Evolutionary conservation across 2,329 filamentous ascomycete genomes (phyloP).

Genomic region (Talaromyces sp.): DNA sequence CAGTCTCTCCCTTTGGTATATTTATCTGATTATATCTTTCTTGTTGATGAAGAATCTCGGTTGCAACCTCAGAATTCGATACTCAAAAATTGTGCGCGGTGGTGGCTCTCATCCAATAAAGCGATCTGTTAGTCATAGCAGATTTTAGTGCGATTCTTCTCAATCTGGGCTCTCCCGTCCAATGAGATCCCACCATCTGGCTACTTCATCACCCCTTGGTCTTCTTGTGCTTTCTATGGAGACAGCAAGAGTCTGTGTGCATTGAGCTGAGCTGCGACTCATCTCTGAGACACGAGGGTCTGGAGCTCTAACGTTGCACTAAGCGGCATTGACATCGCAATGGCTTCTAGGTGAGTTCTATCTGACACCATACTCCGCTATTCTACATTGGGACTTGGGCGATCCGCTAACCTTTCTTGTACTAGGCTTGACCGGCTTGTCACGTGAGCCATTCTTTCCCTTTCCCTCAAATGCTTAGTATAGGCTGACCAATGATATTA

Average conservation of each 20-base stretch:
- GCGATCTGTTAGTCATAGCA: conserved; percentile 5
- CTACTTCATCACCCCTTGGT: background rate
- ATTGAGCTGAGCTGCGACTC: background rate
- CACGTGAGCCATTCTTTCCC: conserved; percentile 61
- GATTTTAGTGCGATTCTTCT: conserved; percentile 11
- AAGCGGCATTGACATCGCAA: conserved; percentile 23
- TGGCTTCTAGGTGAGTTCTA: conserved; percentile 42
- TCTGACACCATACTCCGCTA: conserved; percentile 1
- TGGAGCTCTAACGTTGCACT: background rate
- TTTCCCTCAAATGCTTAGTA: background rate
- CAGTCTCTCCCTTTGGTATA: background rate
- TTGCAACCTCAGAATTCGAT: background rate
- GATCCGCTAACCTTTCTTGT: conserved; percentile 32
- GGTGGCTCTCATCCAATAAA: conserved; percentile 11
- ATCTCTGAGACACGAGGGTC: background rate
- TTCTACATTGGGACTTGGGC: background rate
- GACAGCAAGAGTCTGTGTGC: background rate
- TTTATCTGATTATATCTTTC: background rate
- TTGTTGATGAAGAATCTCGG: background rate
- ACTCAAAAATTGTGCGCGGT: conserved; percentile 2
- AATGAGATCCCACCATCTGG: conserved; percentile 14
- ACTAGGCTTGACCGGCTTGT: conserved; percentile 76
- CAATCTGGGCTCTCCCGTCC: background rate
- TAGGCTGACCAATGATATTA: conserved; percentile 18
- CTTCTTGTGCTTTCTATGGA: background rate